These are phyloP conservation scores for Tilletiopsis washingtonensis DNA, from an alignment of 1,284 basidiomycete genomes.

Conservation along the genomic window DNA sequence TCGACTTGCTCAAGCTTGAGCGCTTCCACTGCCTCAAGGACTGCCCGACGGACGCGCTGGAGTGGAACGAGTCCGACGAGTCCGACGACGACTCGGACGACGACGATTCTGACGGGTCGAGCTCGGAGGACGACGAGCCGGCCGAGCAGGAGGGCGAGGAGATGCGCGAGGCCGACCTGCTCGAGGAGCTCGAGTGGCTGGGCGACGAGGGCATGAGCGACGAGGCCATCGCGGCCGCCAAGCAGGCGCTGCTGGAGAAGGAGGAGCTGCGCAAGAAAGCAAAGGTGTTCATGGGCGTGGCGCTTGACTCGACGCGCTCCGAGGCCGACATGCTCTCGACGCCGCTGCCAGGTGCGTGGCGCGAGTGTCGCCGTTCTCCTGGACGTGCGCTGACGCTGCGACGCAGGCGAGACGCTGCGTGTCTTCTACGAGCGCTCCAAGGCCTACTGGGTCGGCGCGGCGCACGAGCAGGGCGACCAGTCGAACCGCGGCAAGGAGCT, in stretches of 20 bases:
- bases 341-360: conserved; percentile 62
- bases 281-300: conserved; percentile 64
- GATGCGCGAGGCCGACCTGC: not conserved
- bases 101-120: conserved; percentile 15
- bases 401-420: conserved; percentile 64
- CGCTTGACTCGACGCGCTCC: conserved; percentile 59
- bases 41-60: conserved; percentile 42
- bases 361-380: too few relatives aligned
- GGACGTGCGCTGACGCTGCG: not conserved
- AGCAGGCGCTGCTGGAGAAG: conserved; percentile 37
- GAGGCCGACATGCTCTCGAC: conserved; percentile 70
- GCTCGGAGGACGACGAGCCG: conserved; percentile 24
- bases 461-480: conserved; percentile 53
- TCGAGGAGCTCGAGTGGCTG: conserved; percentile 4
- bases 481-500: conserved; percentile 72
- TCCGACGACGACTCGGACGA: conserved; percentile 18
- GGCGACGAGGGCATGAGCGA: conserved; percentile 10
- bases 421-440: conserved; percentile 69
- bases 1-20: conserved; percentile 43
- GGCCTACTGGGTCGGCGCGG: conserved; percentile 68
- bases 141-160: conserved; percentile 32
- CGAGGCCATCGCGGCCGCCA: conserved; percentile 20
- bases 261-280: conserved; percentile 59
- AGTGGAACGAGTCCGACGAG: conserved; percentile 38
- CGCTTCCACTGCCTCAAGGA: conserved; percentile 39